phyloP scores from a whole-genome alignment of 1,284 basidiomycete species.

The Cutaneotrichosporon mucoides region DNA sequence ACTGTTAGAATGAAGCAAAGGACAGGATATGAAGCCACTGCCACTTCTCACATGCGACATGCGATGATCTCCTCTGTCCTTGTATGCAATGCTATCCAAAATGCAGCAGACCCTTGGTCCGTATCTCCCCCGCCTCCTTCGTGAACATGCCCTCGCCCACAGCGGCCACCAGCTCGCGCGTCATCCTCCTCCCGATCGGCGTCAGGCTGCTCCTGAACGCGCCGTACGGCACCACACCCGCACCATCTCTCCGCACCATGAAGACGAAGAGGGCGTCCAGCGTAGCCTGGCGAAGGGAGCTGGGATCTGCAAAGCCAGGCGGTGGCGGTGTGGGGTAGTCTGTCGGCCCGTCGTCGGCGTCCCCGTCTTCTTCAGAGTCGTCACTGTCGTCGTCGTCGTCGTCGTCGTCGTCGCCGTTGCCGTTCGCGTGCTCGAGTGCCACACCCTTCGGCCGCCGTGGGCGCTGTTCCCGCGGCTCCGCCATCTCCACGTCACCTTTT shows the following conservation, averaged over 20 bases:
- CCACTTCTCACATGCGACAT: no score
- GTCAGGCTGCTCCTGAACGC: conserved; percentile 7
- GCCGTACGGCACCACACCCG: conserved; percentile 9
- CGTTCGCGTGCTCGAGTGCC: background rate
- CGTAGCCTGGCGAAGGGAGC: conserved; percentile 13
- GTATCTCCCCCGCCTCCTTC: background rate
- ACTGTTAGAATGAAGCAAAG: background rate
- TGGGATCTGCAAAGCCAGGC: conserved; percentile 37
- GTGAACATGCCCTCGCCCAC: conserved; percentile 15
- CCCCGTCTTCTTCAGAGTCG: conserved; percentile 16
- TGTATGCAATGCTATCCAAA: conserved; percentile 3
- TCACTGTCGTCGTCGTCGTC: conserved; percentile 9
- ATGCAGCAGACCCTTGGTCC: conserved; percentile 8
- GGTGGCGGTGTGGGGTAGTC: conserved; percentile 36
- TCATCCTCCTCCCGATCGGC: background rate
- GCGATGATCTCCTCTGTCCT: no score
- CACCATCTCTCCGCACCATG: conserved; percentile 5
- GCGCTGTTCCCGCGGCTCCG: background rate
- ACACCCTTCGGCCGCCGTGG: background rate
- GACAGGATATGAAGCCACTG: background rate
- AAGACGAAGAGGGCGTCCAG: conserved; percentile 34
- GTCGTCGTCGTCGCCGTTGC: background rate
- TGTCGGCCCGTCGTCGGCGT: conserved; percentile 15
- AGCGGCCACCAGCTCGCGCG: conserved; percentile 13
- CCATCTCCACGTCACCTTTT: background rate